Conservation (phyloP, 495 filamentous ascomycete species). For the Penicillium diatomitis region DNA sequence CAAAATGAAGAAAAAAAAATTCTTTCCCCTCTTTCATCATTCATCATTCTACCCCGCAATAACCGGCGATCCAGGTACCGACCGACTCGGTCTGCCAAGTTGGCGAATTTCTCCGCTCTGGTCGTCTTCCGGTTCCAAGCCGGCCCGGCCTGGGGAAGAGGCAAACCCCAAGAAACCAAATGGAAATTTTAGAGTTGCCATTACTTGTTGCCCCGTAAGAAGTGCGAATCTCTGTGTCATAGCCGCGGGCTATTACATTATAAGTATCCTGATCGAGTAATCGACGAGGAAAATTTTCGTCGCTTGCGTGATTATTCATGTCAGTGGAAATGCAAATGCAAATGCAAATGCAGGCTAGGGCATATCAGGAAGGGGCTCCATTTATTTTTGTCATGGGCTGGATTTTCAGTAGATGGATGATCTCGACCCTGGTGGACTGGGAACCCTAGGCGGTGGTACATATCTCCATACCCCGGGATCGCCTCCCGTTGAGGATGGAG, state of each 20-base stretch:
- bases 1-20: background rate
- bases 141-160: slow-evolving; percentile 10
- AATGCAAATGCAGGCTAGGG: no score
- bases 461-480: background rate
- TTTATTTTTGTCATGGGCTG: background rate
- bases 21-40: background rate
- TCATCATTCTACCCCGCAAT: slow-evolving; percentile 15
- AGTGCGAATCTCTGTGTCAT: background rate
- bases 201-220: no score
- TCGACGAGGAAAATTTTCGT: no score
- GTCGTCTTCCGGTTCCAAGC: slow-evolving; percentile 12
- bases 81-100: background rate
- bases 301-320: no score
- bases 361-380: no score
- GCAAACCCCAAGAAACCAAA: background rate
- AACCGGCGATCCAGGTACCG: slow-evolving; percentile 21
- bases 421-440: slow-evolving; percentile 2
- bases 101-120: no score
- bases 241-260: slow-evolving; percentile 6
- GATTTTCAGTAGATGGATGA: background rate
- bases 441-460: slow-evolving; percentile 1
- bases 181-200: background rate
- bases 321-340: no score
- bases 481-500: background rate
- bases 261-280: background rate